A percentile compares a stretch with the other conserved stretches of the same genome.
Conservation (phyloP, 2,329 filamentous ascomycete species). For the Trichoderma guizhouense region DNA sequence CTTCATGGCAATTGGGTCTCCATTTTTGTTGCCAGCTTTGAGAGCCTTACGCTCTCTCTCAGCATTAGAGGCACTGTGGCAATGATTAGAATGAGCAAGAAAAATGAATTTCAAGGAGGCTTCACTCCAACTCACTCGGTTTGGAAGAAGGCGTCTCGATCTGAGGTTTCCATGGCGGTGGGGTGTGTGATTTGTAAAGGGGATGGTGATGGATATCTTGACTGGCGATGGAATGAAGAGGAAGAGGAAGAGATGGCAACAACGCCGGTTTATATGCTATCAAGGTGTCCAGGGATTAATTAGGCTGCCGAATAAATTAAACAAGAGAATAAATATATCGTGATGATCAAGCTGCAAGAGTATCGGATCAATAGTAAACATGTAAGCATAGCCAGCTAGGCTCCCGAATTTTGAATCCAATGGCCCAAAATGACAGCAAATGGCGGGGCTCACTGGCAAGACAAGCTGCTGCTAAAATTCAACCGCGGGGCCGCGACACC, state of each 20-base stretch:
- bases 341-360: background rate
- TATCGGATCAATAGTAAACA: background rate
- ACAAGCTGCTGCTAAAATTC: background rate
- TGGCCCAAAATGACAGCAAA: background rate
- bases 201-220: background rate
- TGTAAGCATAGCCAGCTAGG: background rate
- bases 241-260: background rate
- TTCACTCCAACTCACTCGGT: constrained; percentile 64
- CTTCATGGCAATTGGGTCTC: constrained; percentile 73
- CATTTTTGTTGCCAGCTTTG: constrained; percentile 73
- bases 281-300: background rate
- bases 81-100: background rate
- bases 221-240: background rate
- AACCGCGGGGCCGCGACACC: constrained; percentile 28
- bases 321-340: background rate
- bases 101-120: background rate
- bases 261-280: background rate
- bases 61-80: constrained; percentile 13
- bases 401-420: background rate
- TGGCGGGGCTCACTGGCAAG: constrained; percentile 4
- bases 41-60: constrained; percentile 55
- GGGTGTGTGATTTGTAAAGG: background rate
- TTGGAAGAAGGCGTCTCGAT: constrained; percentile 86
- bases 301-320: background rate
- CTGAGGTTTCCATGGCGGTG: constrained; percentile 62